Evolutionary conservation across 768 basidiomycete genomes (phyloP).

Genomic region (Lanmaoa rubissima): DNA sequence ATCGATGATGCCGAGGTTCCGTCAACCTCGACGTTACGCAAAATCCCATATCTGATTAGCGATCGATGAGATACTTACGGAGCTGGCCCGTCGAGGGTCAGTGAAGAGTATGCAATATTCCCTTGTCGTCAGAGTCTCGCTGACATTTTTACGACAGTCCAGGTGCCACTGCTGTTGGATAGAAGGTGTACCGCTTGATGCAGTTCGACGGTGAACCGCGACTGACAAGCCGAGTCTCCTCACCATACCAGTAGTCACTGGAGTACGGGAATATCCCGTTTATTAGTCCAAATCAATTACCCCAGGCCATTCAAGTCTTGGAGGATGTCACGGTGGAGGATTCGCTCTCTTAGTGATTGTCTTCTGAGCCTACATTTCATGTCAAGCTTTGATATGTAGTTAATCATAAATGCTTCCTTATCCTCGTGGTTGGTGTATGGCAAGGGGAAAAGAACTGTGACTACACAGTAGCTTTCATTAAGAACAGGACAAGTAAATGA

Average conservation of each 20-base stretch:
- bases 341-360: background rate
- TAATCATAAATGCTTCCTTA: slow-evolving; percentile 1
- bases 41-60: slow-evolving; percentile 6
- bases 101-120: slow-evolving; percentile 14
- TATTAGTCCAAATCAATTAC: slow-evolving; percentile 36
- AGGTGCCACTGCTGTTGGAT: slow-evolving; percentile 11
- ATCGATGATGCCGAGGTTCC: slow-evolving; percentile 9
- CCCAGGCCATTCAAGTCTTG: slow-evolving; percentile 36
- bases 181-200: background rate
- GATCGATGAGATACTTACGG: slow-evolving; percentile 20
- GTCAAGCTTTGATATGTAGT: slow-evolving; percentile 36
- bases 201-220: slow-evolving; percentile 3
- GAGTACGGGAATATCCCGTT: slow-evolving; percentile 27
- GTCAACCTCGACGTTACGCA: slow-evolving; percentile 1
- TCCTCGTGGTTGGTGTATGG: background rate
- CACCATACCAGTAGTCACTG: slow-evolving; percentile 17
- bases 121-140: background rate
- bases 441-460: background rate
- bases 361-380: slow-evolving; percentile 33
- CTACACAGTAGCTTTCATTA: background rate
- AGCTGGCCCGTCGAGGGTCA: slow-evolving; percentile 22
- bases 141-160: slow-evolving; percentile 9
- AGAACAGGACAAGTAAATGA: background rate
- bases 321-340: slow-evolving; percentile 12
- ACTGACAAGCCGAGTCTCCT: slow-evolving; percentile 4